Conservation (phyloP, 2,329 filamentous ascomycete species). For the Claviceps maximensis region DNA sequence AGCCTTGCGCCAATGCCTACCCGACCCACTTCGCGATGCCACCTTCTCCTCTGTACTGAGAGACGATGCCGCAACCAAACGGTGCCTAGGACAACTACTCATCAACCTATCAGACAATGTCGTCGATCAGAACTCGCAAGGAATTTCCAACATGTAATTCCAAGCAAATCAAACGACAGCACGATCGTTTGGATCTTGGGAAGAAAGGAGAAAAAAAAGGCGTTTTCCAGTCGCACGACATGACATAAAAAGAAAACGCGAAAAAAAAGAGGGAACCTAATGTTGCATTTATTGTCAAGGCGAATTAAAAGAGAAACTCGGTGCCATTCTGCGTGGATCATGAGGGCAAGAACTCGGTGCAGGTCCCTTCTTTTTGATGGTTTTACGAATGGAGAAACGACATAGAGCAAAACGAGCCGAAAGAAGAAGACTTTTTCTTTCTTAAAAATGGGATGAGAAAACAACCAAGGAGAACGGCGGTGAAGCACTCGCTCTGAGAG, state of each 20-base stretch:
- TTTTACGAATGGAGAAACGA: background rate
- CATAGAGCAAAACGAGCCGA: background rate
- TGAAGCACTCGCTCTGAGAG: background rate
- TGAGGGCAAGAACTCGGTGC: background rate
- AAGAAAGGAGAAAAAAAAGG: background rate
- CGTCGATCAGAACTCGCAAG: constrained; percentile 32
- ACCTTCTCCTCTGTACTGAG: constrained; percentile 94
- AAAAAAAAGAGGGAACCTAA: background rate
- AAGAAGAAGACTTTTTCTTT: background rate
- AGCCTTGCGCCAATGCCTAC: constrained; percentile 87
- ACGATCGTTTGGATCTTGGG: too few species aligned
- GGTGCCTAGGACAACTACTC: constrained; percentile 89
- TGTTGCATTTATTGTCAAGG: constrained; percentile 2
- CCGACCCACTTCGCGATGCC: constrained; percentile 94
- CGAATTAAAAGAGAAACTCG: background rate
- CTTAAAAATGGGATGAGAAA: background rate
- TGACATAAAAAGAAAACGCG: background rate
- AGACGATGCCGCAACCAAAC: constrained; percentile 94
- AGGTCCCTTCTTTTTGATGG: background rate
- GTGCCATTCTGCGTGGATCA: background rate
- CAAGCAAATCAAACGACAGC: constrained; percentile 4
- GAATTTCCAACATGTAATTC: constrained; percentile 21
- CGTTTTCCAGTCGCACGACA: constrained; percentile 4
- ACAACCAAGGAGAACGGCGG: background rate
- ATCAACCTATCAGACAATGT: constrained; percentile 93